Base-by-base conservation (phyloP, 1,139 yeast genomes). In the Meyerozyma athensensis region DNA sequence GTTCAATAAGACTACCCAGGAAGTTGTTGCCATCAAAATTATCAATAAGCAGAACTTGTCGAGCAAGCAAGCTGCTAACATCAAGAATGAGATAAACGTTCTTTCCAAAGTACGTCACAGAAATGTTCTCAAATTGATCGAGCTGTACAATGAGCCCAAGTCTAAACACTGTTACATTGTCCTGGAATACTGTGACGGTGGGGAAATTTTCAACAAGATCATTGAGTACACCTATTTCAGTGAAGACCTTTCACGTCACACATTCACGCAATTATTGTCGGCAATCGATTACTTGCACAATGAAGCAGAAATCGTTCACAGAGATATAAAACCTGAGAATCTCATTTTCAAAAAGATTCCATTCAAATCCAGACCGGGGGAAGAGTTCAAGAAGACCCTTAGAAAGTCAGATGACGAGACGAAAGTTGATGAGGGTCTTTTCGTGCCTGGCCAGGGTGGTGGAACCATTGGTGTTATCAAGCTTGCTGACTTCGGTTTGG, bases 241-340 rank as follows among this genome's bases (percentile, higher is more conserved):
- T 33, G 98, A 92, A 57, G 82, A 82, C 46, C 68, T 92, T 39
- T 72, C 95, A 5, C 72, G 95, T 33, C 97, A 90, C 63, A 83
- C 90, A 9, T 86, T 92, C 43, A 63, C 72, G 33, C 98, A 92
- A 57, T 80, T 92, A 36, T 87, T 95, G 7, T 71, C 81, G 36
- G 94, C 97, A 0, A 73, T 92, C 18, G 74, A 79, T 44, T 86
- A 86, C 58, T 67, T 92, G 50, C 98, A 92, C 62, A 79, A 79
- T 45, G 79, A 77, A 39, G 32, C 32, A 9, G 95, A 96, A 36
- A 81, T 92, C 33, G 98, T 89, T 14, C 98, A 92, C 58, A 73
- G 98, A 40, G 98, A 92, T 59, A 83, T 92, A 49, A 92, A 92
- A 58, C 97, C 98, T 0, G 98, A 92, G 53, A 92, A 92, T 59